A percentile compares a stretch with the other conserved stretches of the same genome.
Evolutionary conservation across 2,329 filamentous ascomycete species (phyloP).

Genomic region (Neobulgaria alba): DNA sequence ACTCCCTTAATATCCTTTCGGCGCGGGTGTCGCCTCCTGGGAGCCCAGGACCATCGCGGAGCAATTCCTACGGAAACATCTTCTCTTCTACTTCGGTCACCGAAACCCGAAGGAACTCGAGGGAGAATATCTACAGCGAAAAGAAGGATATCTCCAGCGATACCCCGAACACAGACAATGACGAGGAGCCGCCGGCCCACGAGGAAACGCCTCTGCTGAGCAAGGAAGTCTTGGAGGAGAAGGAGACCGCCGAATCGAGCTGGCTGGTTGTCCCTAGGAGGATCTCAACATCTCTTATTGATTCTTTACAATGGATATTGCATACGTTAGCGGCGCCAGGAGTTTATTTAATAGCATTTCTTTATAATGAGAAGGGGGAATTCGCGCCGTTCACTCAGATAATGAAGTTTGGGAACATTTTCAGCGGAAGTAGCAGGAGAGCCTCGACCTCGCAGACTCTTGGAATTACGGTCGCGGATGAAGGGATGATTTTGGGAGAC

Average conservation of each 20-base stretch:
- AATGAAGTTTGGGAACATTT: slow-evolving; percentile 44
- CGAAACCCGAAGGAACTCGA: slow-evolving; percentile 26
- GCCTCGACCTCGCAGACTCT: slow-evolving; percentile 28
- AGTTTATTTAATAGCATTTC: slow-evolving; percentile 71
- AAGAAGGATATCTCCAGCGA: slow-evolving; percentile 30
- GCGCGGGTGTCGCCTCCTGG: slow-evolving; percentile 63
- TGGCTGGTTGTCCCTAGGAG: slow-evolving; percentile 57
- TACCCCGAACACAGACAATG: slow-evolving; percentile 30
- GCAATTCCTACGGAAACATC: slow-evolving; percentile 47
- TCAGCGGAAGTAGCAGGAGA: slow-evolving; percentile 37
- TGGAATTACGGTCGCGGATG: slow-evolving; percentile 22
- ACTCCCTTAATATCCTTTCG: slow-evolving; percentile 91
- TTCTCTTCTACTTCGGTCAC: slow-evolving; percentile 17
- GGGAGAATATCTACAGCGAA: slow-evolving; percentile 32
- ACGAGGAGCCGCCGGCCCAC: slow-evolving; percentile 31
- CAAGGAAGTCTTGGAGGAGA: slow-evolving; percentile 30
- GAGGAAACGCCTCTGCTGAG: slow-evolving; percentile 64
- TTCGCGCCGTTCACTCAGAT: slow-evolving; percentile 74
- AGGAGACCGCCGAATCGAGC: slow-evolving; percentile 30
- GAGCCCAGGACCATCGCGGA: slow-evolving; percentile 47
- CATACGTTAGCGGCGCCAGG: slow-evolving; percentile 72
- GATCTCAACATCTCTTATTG: slow-evolving; percentile 63
- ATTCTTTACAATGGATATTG: slow-evolving; percentile 69
- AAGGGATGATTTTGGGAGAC: slow-evolving; percentile 7
- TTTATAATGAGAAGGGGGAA: slow-evolving; percentile 70